These are phyloP conservation scores for Naganishia onofrii DNA, from an alignment of 768 basidiomycete genomes.

Conservation along the genomic window DNA sequence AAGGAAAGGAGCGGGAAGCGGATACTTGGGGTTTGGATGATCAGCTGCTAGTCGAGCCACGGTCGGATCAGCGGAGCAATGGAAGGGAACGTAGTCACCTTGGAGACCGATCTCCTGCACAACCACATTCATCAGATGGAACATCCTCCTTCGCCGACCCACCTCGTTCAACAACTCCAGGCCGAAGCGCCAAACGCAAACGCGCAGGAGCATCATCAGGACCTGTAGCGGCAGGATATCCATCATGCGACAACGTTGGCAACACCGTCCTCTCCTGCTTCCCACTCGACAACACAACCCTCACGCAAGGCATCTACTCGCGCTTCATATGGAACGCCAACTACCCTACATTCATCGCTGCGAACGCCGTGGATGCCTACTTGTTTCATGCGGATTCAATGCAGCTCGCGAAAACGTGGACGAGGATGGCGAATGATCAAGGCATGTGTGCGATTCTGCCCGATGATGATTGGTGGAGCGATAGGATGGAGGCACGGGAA, in stretches of 20 bases:
- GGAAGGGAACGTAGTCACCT: not conserved
- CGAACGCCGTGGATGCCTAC: slow-evolving; percentile 29
- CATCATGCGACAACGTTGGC: slow-evolving; percentile 54
- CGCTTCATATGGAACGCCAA: slow-evolving; percentile 56
- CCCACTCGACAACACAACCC: slow-evolving; percentile 59
- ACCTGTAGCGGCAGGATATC: slow-evolving; percentile 35
- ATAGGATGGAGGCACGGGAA: not conserved
- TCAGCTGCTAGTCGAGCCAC: not conserved
- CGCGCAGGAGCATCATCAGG: slow-evolving; percentile 29
- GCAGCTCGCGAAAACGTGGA: slow-evolving; percentile 23
- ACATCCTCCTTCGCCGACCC: not conserved
- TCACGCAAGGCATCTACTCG: slow-evolving; percentile 73
- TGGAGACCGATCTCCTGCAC: not conserved
- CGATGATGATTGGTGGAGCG: slow-evolving; percentile 27
- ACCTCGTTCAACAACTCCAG: not conserved
- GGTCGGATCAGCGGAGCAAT: not conserved
- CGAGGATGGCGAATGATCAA: not conserved
- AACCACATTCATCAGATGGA: not conserved
- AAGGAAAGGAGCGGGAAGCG: not conserved
- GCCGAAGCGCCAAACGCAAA: not conserved
- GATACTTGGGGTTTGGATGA: not conserved
- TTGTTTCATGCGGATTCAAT: slow-evolving; percentile 32
- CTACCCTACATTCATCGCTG: slow-evolving; percentile 32
- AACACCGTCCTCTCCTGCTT: slow-evolving; percentile 77
- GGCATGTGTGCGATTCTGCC: slow-evolving; percentile 26